Conservation (phyloP, 768 basidiomycete species). For the Boletus vermiculosoides region DNA sequence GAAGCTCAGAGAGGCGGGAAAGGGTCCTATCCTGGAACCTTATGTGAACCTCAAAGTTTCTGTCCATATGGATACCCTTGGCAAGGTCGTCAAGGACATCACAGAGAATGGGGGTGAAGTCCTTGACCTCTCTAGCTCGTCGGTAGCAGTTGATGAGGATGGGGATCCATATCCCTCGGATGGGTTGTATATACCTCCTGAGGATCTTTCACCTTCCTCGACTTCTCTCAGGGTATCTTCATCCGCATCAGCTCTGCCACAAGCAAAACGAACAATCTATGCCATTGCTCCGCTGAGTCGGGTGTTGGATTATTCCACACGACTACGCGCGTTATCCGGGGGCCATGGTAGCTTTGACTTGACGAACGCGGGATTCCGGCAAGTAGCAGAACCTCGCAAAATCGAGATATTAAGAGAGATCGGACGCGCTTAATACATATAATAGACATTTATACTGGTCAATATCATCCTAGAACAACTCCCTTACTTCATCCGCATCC, state of each 20-base stretch:
- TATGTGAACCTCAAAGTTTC: conserved; percentile 68
- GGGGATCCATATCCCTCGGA: conserved; percentile 50
- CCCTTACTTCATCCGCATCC: conserved; percentile 76
- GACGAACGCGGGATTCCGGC: conserved; percentile 71
- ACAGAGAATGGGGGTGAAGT: conserved; percentile 82
- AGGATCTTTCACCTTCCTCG: conserved; percentile 72
- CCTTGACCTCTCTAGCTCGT: conserved; percentile 51
- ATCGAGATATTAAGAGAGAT: conserved; percentile 77
- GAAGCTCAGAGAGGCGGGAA: conserved; percentile 57
- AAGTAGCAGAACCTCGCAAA: conserved; percentile 59
- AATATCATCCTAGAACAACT: conserved; percentile 42
- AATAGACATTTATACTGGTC: conserved; percentile 9
- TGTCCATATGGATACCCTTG: conserved; percentile 64
- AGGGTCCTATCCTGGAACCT: conserved; percentile 78
- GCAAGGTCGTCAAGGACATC: conserved; percentile 81
- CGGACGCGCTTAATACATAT: conserved; percentile 54
- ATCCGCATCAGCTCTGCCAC: conserved; percentile 34
- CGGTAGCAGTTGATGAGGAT: conserved; percentile 39
- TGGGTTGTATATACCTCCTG: conserved; percentile 73
- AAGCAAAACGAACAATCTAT: conserved; percentile 61
- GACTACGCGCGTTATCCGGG: conserved; percentile 76
- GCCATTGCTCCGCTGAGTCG: conserved; percentile 76
- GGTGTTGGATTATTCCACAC: conserved; percentile 77
- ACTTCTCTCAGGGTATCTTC: conserved; percentile 30
- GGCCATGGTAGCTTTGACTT: conserved; percentile 83